Conservation (phyloP, 345 rosid genomes). For the Microthlaspi erraticum region DNA sequence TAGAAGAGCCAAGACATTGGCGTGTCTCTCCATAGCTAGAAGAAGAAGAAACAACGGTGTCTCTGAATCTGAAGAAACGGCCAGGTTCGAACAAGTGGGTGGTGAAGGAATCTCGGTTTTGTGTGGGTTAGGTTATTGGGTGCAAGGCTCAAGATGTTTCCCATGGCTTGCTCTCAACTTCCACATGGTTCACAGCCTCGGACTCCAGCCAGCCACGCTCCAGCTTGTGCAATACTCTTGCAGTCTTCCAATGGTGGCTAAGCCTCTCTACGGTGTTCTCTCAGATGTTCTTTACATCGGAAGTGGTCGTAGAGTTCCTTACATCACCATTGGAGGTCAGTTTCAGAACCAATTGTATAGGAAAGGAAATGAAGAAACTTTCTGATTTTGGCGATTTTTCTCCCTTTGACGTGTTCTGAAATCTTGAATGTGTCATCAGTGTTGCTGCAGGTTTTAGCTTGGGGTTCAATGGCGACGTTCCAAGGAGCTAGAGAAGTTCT, state of each 20-base stretch:
- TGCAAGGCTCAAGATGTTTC: conserved; percentile 90
- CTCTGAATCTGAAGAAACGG: conserved; percentile 41
- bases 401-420: conserved; percentile 22
- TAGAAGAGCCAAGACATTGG: conserved; percentile 37
- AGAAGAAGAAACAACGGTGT: conserved; percentile 39
- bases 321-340: conserved; percentile 85
- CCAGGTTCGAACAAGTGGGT: conserved; percentile 48
- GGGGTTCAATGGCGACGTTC: conserved; percentile 76
- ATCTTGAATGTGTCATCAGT: conserved; percentile 57
- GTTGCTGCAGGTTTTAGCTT: conserved; percentile 74
- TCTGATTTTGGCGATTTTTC: neutral
- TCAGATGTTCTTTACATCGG: conserved; percentile 78
- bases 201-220: conserved; percentile 69
- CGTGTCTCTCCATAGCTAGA: conserved; percentile 47
- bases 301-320: conserved; percentile 82
- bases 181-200: conserved; percentile 77
- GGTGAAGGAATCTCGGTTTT: conserved; percentile 54
- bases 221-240: conserved; percentile 88
- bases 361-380: neutral
- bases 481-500: conserved; percentile 66
- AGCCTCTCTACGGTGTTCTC: conserved; percentile 82
- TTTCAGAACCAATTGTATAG: neutral
- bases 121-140: conserved; percentile 92
- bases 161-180: conserved; percentile 94
- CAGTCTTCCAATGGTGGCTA: conserved; percentile 87